Conservation (phyloP, 2,329 filamentous ascomycete species). For the Phialemonium atrogriseum region DNA sequence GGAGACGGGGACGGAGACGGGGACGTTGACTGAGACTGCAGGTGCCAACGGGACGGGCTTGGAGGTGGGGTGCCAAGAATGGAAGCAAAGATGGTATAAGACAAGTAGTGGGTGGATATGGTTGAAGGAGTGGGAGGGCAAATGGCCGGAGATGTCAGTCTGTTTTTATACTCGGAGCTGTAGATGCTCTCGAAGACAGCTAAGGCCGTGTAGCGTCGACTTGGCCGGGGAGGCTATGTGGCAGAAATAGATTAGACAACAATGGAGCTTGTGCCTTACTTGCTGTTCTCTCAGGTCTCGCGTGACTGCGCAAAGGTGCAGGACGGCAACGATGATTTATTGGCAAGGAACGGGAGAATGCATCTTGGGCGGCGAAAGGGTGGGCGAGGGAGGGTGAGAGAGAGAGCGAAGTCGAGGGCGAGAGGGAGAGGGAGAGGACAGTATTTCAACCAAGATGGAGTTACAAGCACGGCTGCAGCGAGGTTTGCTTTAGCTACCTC, state of each 20-base stretch:
- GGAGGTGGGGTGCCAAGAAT: too few species aligned
- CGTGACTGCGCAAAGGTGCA: constrained; percentile 14
- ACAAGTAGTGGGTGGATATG: too few species aligned
- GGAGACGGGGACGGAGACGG: too few species aligned
- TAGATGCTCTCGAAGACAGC: neutral
- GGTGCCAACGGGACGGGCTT: too few species aligned
- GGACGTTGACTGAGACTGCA: too few species aligned
- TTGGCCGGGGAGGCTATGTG: constrained; percentile 1
- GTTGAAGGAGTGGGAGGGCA: too few species aligned
- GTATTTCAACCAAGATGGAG: constrained; percentile 2
- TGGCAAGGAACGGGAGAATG: constrained; percentile 13
- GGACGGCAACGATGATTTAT: constrained; percentile 10
- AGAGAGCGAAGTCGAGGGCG: neutral
- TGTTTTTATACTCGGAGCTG: neutral
- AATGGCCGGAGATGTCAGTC: too few species aligned
- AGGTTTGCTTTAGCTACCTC: neutral
- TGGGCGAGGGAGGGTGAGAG: constrained; percentile 3
- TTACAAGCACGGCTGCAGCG: neutral
- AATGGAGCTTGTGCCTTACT: constrained; percentile 1
- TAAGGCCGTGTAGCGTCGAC: neutral
- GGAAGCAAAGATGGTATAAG: too few species aligned
- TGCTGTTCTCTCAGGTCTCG: constrained; percentile 5
- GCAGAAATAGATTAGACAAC: constrained; percentile 3
- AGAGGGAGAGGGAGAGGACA: constrained; percentile 8
- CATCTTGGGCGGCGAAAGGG: constrained; percentile 13